Percentiles rank a stretch among this genome's conserved stretches.
These are phyloP conservation scores for Alnus rubra DNA, from an alignment of 306 rosid genomes.

Conservation along the genomic window DNA sequence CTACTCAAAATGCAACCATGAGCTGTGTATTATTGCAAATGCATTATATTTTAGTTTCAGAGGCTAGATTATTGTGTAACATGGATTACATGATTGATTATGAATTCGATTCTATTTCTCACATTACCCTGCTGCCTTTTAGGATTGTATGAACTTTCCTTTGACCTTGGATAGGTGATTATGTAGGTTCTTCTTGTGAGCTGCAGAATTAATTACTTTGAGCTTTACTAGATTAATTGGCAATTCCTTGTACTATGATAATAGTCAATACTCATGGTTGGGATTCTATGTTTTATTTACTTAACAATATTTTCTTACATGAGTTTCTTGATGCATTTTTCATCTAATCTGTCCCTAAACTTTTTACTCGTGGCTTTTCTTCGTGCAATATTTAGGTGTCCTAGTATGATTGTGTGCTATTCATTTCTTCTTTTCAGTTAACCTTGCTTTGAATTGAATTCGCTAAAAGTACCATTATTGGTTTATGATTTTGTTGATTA, in stretches of 20 bases:
- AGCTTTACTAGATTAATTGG: not conserved
- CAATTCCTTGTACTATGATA: not conserved
- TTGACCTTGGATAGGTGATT: not conserved
- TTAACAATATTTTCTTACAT: not conserved
- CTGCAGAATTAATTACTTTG: not conserved
- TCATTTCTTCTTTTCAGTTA: not conserved
- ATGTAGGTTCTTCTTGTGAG: not conserved
- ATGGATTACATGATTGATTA: not conserved
- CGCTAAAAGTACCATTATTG: not conserved
- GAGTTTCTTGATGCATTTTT: not conserved
- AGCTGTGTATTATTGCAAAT: not conserved
- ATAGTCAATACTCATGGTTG: not conserved
- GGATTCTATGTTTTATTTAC: not conserved
- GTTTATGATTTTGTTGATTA: not conserved
- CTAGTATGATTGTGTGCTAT: not conserved
- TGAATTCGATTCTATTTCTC: not conserved
- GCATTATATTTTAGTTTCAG: not conserved
- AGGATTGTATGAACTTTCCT: not conserved
- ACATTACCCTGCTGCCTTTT: not conserved
- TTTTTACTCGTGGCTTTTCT: not conserved
- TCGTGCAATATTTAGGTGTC: not conserved
- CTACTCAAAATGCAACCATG: not conserved
- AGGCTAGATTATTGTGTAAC: not conserved
- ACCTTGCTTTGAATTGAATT: not conserved
- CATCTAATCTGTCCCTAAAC: not conserved